Base-by-base conservation (phyloP, 345 rosid genomes). In the Hibiscus syriacus region DNA sequence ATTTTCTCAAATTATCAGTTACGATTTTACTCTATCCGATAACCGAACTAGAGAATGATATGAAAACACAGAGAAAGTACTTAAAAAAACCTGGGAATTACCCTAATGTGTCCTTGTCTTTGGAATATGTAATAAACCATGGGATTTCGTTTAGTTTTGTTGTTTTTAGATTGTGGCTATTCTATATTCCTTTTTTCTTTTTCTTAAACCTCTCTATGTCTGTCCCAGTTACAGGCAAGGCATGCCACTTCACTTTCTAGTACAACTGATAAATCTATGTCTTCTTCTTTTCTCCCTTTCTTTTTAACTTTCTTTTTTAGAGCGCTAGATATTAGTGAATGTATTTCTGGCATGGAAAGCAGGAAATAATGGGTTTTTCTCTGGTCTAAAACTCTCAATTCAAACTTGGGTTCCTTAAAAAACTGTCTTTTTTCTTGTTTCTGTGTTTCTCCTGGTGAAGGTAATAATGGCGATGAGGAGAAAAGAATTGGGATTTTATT, bases 291-390 rank as follows among this genome's bases (percentile, higher is more conserved):
- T 25, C 25, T 25, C 2, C 6, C 16, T 22, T 11, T 6, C 3
- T 8, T 7, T 14, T 11, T 20, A 6, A 11, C 54, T 50, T 69
- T 6, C 5, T 3, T 26, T 16, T 50, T 56, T 69, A 67, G 67
- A 4, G 85, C 88, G 74, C 60, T 75, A 63, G 73, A 69, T 74
- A 77, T 74, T 75, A 79, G 82, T 75, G 80, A 77, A 79, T n/a
- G n/a, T n/a, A n/a, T n/a, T n/a, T n/a, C n/a, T 79, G 81, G 71
- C 78, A 75, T 79, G 68, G 70, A 81, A 86, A 76, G 84, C 79
- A 73, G 52, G 13, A 16, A 43, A 58, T 43, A 54, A 39, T 70
- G 82, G 54, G 73, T 72, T 76, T 73, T 75, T 49, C 69, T 74
- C 64, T 72, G 71, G 41, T 41, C 66, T 19, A 41, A 64, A 45